phyloP scores from a whole-genome alignment of 805 yeast species.

The Candida yuanshanica region DNA sequence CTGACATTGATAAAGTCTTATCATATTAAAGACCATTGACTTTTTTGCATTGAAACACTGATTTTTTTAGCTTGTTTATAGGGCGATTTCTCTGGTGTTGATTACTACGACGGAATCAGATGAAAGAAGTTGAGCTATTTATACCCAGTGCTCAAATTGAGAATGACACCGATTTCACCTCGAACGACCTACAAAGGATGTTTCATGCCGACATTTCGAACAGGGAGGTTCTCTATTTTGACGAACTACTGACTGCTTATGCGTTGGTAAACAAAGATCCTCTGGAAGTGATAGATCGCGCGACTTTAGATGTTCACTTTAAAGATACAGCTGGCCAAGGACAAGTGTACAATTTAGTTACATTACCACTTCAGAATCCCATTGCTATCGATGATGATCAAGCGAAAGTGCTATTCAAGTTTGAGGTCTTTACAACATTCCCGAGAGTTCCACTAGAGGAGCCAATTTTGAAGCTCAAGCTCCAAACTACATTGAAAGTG shows the following conservation, averaged over 20 bases:
- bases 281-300: background rate
- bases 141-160: constrained; percentile 1
- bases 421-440: constrained; percentile 13
- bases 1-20: too few species aligned
- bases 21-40: too few species aligned
- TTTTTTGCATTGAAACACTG: too few species aligned
- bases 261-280: constrained; percentile 3
- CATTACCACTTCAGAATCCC: background rate
- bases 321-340: background rate
- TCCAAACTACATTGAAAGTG: constrained; percentile 2
- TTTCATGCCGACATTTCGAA: background rate
- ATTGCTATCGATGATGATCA: background rate
- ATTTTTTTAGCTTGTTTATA: too few species aligned
- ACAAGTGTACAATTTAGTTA: background rate
- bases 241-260: constrained; percentile 11
- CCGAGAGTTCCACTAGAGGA: constrained; percentile 20
- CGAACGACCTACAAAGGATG: background rate
- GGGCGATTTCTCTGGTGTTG: too few species aligned
- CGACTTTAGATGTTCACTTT: constrained; percentile 1
- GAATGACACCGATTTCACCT: background rate
- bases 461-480: constrained; percentile 11
- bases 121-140: background rate
- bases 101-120: background rate
- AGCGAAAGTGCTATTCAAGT: constrained; percentile 6
- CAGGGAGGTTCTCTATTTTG: constrained; percentile 5